Conservation (phyloP, 176 grass and related monocot species). For the Eremochloa ophiuroides region DNA sequence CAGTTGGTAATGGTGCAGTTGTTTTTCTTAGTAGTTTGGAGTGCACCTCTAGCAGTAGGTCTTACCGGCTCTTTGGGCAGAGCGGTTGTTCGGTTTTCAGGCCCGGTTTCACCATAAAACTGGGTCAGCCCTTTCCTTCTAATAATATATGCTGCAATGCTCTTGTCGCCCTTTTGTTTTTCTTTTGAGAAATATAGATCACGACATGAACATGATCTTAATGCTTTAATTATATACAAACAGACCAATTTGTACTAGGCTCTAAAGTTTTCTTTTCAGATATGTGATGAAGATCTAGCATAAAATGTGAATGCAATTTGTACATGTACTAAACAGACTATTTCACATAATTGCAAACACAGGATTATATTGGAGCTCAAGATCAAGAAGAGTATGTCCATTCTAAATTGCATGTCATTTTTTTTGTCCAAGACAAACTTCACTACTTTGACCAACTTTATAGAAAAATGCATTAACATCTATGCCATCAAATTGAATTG, state of each 20-base stretch:
- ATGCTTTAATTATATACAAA: background rate
- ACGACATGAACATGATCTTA: background rate
- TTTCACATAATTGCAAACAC: background rate
- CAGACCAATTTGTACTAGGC: background rate
- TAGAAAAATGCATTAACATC: background rate
- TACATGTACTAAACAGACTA: background rate
- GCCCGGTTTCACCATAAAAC: background rate
- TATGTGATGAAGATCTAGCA: background rate
- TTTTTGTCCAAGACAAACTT: background rate
- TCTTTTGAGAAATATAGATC: background rate
- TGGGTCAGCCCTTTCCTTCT: background rate
- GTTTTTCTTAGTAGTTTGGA: background rate
- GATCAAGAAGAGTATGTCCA: background rate
- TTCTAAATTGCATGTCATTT: background rate
- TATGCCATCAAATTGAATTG: background rate
- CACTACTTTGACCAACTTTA: background rate
- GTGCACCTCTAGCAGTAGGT: background rate
- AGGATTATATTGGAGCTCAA: background rate
- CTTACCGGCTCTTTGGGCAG: background rate
- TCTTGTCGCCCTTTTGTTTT: background rate
- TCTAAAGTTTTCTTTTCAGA: background rate
- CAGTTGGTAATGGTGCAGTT: background rate
- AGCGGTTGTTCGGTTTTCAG: background rate
- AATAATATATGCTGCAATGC: background rate
- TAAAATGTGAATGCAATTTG: background rate